These are phyloP conservation scores for Megacollybia marginata DNA, from an alignment of 768 basidiomycete species.

Conservation along the genomic window DNA sequence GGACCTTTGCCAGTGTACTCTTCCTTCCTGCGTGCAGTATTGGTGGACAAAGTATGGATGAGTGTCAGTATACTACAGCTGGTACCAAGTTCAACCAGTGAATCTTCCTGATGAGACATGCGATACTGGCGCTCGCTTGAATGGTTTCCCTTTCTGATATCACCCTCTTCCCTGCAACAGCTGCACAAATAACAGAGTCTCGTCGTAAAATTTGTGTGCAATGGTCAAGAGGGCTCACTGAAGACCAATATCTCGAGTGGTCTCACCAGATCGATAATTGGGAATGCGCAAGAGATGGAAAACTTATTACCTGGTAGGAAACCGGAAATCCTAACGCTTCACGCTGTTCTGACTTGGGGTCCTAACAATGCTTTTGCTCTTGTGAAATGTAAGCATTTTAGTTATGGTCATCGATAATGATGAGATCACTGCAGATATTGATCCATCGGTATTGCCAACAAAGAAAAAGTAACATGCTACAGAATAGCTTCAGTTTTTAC, in stretches of 20 bases:
- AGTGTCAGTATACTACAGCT: too few species aligned
- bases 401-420: neutral
- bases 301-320: slow-evolving; percentile 41
- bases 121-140: too few species aligned
- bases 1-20: too few species aligned
- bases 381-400: slow-evolving; percentile 49
- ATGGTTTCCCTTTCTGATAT: slow-evolving; percentile 17
- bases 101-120: too few species aligned
- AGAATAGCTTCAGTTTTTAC: slow-evolving; percentile 54
- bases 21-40: too few species aligned
- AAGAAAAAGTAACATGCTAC: slow-evolving; percentile 36
- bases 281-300: slow-evolving; percentile 38
- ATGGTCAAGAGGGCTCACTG: slow-evolving; percentile 37
- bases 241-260: slow-evolving; percentile 39
- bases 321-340: neutral
- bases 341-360: slow-evolving; percentile 33
- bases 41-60: too few species aligned
- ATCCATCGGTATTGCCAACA: neutral
- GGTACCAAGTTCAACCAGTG: too few species aligned
- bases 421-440: too few species aligned
- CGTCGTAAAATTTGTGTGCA: slow-evolving; percentile 28
- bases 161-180: slow-evolving; percentile 42
- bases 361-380: slow-evolving; percentile 52
- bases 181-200: slow-evolving; percentile 33
- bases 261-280: slow-evolving; percentile 30